Evolutionary conservation across 768 basidiomycete species (phyloP), one percentile per base, ranked within the genome.

Genomic region (Auriscalpium microsporum): DNA sequence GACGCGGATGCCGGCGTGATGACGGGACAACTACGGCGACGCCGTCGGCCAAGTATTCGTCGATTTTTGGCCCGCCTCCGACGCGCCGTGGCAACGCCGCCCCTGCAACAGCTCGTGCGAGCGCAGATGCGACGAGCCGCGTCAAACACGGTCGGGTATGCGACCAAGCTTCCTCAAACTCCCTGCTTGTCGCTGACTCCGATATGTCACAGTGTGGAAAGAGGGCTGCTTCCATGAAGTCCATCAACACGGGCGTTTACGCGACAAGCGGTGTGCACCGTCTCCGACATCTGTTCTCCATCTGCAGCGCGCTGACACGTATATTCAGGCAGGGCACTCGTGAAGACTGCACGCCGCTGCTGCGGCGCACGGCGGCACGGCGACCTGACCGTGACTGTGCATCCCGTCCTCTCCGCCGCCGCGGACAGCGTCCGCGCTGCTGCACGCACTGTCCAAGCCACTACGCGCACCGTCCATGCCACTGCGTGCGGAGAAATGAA

Each of bases 311-410:
- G 38, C 55, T 16, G 28, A 40, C 34, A 10, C 4, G 10, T 16
- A 10, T 9, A 9, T 9, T 2, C 45, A 61, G 59, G 59, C 37
- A 51, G 10, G 36, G 36, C 55, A n/a, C 54, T 53, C 10, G 51
- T 61, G 14, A 42, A 59, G n/a, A 23, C 59, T 33, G 58, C 60
- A 16, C 60, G 58, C 14, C 56, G n/a, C 47, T 61, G 50, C 52
- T 33, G 34, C 13, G 60, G 60, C 11, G 49, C 17, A n/a, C n/a
- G n/a, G 19, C 60, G 49, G 23, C 2, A 42, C n/a, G 44, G 48
- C 8, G 2, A 4, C 4, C 48, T 61, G n/a, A 52, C 56, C 23
- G 10, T 56, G 21, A 21, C 21, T 21, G 21, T 21, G 34, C 54
- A 56, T 3, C 60, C 60, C 1, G 48, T 21, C 11, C 46, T 61